Conservation (phyloP, 2,329 filamentous ascomycete species). For the Paracamarosporium sp. region DNA sequence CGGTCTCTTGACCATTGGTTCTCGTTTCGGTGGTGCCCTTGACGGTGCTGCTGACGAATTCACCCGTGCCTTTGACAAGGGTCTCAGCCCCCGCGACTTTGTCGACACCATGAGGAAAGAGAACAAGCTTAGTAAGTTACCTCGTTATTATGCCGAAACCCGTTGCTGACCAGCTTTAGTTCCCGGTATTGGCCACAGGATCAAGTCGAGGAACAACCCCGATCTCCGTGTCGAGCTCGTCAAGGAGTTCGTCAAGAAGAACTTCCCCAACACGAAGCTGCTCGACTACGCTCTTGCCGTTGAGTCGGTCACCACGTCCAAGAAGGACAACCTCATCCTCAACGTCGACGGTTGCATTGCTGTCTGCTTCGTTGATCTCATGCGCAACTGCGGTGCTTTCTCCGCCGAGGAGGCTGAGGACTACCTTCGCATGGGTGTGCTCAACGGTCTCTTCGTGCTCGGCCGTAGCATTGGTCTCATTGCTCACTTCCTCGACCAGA, state of each 20-base stretch:
- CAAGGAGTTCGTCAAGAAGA: conserved; percentile 97
- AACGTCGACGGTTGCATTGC: conserved; percentile 99
- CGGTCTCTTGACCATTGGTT: conserved; percentile 97
- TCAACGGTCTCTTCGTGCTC: conserved; percentile 98
- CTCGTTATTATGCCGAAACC: not conserved
- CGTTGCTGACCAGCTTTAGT: conserved; percentile 55
- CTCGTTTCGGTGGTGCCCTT: conserved; percentile 96
- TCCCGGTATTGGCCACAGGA: conserved; percentile 97
- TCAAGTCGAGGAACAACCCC: conserved; percentile 99
- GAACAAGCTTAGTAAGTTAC: conserved; percentile 88
- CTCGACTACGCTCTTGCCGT: conserved; percentile 98
- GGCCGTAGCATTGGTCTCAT: conserved; percentile 98
- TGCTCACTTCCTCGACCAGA: conserved; percentile 99
- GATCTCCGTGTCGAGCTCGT: conserved; percentile 99
- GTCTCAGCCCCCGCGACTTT: conserved; percentile 96
- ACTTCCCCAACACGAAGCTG: conserved; percentile 97
- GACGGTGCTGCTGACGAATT: conserved; percentile 99
- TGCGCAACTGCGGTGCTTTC: conserved; percentile 98
- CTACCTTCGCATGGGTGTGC: conserved; percentile 98
- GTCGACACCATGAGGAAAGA: conserved; percentile 99
- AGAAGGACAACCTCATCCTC: conserved; percentile 99
- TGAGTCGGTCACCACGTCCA: conserved; percentile 96
- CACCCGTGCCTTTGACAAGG: conserved; percentile 97
- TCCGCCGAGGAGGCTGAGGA: conserved; percentile 95
- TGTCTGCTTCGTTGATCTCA: conserved; percentile 96